A percentile compares a stretch with the other conserved stretches of the same genome.
Evolutionary conservation across 1,139 yeast genomes (phyloP).

Genomic region (Sugiyamaella novakii): DNA sequence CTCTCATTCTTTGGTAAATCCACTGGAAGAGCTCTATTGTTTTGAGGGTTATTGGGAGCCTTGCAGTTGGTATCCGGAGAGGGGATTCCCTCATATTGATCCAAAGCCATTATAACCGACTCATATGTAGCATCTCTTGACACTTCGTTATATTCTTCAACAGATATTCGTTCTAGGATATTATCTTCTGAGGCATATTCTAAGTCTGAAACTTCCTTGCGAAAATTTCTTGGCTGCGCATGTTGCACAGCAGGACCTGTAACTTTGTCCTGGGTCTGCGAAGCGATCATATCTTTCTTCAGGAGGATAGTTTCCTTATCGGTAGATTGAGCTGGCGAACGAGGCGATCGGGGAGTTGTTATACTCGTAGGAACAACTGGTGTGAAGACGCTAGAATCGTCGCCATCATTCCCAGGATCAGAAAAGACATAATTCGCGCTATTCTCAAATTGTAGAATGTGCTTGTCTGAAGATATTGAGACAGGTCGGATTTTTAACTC

Average conservation of each 20-base stretch:
- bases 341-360: not conserved
- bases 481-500: not conserved
- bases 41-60: not conserved
- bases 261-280: too few species aligned
- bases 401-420: not conserved
- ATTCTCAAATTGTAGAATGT: not conserved
- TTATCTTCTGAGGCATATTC: too few species aligned
- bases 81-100: too few species aligned
- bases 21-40: not conserved
- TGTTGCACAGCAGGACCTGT: too few species aligned
- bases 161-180: too few species aligned
- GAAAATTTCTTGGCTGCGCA: not conserved
- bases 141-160: too few species aligned
- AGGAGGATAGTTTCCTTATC: not conserved
- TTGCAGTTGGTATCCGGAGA: not conserved
- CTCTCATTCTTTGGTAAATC: too few species aligned
- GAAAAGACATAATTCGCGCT: conserved; percentile 3
- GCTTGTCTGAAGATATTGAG: conserved; percentile 5
- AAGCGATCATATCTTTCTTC: too few species aligned
- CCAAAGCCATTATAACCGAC: too few species aligned
- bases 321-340: not conserved
- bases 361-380: not conserved
- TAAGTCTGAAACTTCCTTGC: too few species aligned
- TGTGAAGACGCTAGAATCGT: not conserved
- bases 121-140: too few species aligned